phyloP scores from a whole-genome alignment of 345 rosid species.

The Erucastrum elatum region DNA sequence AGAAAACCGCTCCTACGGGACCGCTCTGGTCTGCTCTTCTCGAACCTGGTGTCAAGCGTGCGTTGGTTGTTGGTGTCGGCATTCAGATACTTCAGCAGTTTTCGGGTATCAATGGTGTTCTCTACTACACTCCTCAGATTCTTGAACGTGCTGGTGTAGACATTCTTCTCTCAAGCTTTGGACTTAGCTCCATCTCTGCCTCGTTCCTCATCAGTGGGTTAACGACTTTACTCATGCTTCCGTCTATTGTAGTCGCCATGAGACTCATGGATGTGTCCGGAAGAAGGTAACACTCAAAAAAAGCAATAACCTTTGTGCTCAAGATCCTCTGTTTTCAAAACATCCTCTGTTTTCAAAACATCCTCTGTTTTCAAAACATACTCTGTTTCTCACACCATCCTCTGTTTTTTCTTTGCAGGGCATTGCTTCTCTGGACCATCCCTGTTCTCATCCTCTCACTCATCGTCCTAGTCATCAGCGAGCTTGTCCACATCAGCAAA shows the following conservation, averaged over 20 bases:
- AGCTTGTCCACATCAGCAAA: conserved; percentile 52
- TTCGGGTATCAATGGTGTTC: conserved; percentile 93
- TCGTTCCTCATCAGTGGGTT: conserved; percentile 92
- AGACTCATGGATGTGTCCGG: conserved; percentile 91
- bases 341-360: conserved; percentile 48
- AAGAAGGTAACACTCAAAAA: conserved; percentile 63
- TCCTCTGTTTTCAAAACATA: conserved; percentile 45
- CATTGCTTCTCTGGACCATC: conserved; percentile 73
- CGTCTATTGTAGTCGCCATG: conserved; percentile 89
- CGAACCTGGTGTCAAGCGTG: conserved; percentile 90
- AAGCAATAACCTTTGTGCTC: conserved; percentile 29
- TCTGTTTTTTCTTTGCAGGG: conserved; percentile 55
- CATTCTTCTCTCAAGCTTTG: conserved; percentile 75
- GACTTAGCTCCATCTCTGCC: conserved; percentile 72
- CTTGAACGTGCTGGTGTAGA: conserved; percentile 90
- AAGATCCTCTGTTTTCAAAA: conserved; percentile 30
- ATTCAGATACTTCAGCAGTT: conserved; percentile 97
- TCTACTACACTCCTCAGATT: conserved; percentile 98
- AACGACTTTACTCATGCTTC: conserved; percentile 90
- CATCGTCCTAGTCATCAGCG: conserved; percentile 59
- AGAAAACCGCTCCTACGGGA: conserved; percentile 54
- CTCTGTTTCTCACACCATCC: conserved; percentile 42
- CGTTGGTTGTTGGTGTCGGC: conserved; percentile 82
- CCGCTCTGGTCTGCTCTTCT: conserved; percentile 80
- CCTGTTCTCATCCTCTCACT: conserved; percentile 78